Evolutionary conservation across 306 rosid species (phyloP).

Genomic region (Benincasa hispida): DNA sequence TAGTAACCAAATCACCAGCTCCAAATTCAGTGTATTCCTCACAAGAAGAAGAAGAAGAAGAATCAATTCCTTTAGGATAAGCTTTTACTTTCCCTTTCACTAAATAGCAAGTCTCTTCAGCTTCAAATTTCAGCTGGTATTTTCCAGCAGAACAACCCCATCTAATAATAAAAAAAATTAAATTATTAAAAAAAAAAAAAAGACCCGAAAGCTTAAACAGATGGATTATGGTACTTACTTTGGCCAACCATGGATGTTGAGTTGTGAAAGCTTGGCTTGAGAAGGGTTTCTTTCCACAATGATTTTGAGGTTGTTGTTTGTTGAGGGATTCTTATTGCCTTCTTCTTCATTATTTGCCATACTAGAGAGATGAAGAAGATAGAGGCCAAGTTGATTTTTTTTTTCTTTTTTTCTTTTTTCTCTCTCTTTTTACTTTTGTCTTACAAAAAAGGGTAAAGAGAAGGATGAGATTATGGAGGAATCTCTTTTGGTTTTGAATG

Average conservation of each 20-base stretch:
- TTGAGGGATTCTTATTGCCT: conserved; percentile 1
- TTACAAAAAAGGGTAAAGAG: not conserved
- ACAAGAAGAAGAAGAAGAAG: conserved; percentile 9
- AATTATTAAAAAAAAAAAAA: no score
- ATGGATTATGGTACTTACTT: conserved; percentile 29
- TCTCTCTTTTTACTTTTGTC: not conserved
- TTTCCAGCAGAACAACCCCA: conserved; percentile 99
- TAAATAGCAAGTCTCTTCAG: conserved; percentile 85
- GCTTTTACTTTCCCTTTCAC: conserved; percentile 88
- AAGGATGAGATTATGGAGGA: not conserved
- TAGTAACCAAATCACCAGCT: conserved; percentile 83
- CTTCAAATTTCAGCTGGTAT: conserved; percentile 80
- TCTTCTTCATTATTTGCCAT: conserved; percentile 50
- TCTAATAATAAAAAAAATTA: conserved; percentile 13
- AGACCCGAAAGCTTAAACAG: not conserved
- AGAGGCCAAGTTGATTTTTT: no score
- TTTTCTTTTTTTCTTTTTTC: no score
- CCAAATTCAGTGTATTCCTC: conserved; percentile 78
- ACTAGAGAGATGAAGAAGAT: not conserved
- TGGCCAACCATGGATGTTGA: conserved; percentile 94
- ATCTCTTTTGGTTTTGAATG: not conserved
- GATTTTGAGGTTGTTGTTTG: conserved; percentile 40
- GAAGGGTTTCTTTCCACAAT: conserved; percentile 71
- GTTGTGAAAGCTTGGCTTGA: conserved; percentile 48
- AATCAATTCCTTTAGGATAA: conserved; percentile 44